Percentiles rank a stretch among this genome's conserved stretches.
Conservation (phyloP, 257 asterid species). For the Fraxinus quadrangulata region DNA sequence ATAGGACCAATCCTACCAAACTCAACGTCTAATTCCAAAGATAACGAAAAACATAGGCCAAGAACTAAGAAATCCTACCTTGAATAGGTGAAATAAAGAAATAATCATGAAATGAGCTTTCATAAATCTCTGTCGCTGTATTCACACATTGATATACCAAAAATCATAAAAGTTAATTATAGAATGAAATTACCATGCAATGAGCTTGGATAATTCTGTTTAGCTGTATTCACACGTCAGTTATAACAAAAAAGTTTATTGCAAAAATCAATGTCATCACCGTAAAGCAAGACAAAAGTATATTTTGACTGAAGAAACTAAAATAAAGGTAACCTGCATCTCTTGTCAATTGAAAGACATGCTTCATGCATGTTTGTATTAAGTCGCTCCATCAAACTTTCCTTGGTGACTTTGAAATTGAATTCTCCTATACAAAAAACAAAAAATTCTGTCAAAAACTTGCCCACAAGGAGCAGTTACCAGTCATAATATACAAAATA, state of each 20-base stretch:
- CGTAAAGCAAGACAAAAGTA: neutral
- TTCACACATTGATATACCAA: neutral
- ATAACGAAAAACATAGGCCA: neutral
- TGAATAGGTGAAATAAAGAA: neutral
- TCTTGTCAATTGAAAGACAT: conserved; percentile 60
- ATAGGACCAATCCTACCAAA: neutral
- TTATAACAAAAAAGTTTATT: neutral
- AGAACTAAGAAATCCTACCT: neutral
- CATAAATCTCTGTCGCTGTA: neutral
- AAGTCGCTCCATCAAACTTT: conserved; percentile 72
- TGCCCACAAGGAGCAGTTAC: neutral
- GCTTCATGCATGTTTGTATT: conserved; percentile 74
- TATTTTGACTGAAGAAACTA: neutral
- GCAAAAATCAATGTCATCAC: neutral
- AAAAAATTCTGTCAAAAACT: neutral
- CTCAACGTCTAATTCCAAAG: neutral
- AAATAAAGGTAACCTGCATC: conserved; percentile 54
- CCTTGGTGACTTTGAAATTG: conserved; percentile 64
- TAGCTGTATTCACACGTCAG: neutral
- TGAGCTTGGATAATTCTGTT: neutral
- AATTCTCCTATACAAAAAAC: conserved; percentile 48
- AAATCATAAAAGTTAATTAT: neutral
- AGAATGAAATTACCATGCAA: neutral
- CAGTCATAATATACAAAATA: neutral
- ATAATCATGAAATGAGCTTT: neutral